A percentile compares a stretch with the other conserved stretches of the same genome.
Evolutionary conservation across 2,329 filamentous ascomycete species (phyloP).

Genomic region (Diplodia intermedia): DNA sequence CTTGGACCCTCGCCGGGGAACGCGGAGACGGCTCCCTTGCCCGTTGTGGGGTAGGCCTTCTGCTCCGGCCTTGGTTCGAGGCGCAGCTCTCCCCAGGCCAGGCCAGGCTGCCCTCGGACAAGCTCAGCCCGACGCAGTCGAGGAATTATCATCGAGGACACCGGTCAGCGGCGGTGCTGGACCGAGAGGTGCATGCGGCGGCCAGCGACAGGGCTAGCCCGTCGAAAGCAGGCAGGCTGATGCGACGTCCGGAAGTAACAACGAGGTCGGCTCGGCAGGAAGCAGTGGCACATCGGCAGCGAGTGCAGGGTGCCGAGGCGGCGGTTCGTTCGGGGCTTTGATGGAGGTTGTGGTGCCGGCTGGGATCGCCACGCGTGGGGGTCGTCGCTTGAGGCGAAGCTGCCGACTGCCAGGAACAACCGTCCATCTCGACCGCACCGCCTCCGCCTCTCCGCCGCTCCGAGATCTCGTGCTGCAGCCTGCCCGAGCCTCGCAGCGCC

Average conservation of each 20-base stretch:
- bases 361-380: slow-evolving; percentile 25
- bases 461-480: not conserved
- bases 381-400: not conserved
- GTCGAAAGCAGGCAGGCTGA: not conserved
- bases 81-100: not conserved
- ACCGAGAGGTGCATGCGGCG: slow-evolving; percentile 1
- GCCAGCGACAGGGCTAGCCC: not conserved
- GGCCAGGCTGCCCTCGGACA: too few species aligned
- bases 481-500: not conserved
- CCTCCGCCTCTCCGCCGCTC: not conserved
- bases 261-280: slow-evolving; percentile 16
- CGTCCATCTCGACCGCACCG: too few species aligned
- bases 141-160: not conserved
- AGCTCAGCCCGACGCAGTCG: not conserved
- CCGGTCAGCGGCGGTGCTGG: not conserved
- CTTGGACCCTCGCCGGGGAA: not conserved
- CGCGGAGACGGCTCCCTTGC: slow-evolving; percentile 4
- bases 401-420: slow-evolving; percentile 8
- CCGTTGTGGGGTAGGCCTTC: slow-evolving; percentile 16
- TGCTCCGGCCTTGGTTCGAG: not conserved
- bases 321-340: not conserved
- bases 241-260: slow-evolving; percentile 16
- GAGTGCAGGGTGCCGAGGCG: not conserved
- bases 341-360: not conserved
- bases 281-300: slow-evolving; percentile 14